These are phyloP conservation scores for Acanthamoeba triangularis DNA, from an alignment of 208 protist genomes.

Conservation along the genomic window DNA sequence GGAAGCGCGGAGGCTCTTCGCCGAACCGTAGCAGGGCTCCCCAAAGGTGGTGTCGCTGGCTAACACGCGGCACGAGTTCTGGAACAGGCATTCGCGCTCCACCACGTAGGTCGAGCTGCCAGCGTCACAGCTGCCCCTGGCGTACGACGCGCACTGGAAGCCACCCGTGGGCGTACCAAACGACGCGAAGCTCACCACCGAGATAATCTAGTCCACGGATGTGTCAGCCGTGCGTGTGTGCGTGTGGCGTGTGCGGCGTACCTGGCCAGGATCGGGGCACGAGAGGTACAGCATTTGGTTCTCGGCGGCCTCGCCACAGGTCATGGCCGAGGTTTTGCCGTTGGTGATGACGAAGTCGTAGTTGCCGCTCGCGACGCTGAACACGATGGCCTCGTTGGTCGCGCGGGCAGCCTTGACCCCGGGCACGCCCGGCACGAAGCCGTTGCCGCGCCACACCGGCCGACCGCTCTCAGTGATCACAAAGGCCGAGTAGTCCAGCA, in stretches of 20 bases:
- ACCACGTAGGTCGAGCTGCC: conserved; percentile 13
- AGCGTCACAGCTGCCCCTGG: neutral
- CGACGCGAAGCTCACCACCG: neutral
- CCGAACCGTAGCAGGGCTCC: neutral
- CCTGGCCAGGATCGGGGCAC: neutral
- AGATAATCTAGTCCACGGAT: neutral
- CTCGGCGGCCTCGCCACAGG: neutral
- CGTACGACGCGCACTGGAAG: neutral
- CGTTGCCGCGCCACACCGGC: neutral
- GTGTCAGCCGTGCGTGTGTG: no score
- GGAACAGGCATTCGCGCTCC: conserved; percentile 12
- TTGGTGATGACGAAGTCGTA: neutral
- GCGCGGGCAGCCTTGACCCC: neutral
- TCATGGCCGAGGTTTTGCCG: neutral
- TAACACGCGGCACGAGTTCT: neutral
- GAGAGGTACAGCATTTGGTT: neutral
- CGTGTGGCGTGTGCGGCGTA: neutral
- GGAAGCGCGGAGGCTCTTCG: neutral
- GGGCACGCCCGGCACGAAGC: neutral
- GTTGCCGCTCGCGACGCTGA: conserved; percentile 28
- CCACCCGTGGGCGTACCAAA: neutral
- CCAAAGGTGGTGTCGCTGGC: neutral
- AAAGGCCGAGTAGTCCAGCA: conserved; percentile 43
- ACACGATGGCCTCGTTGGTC: neutral
- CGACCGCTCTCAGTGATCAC: neutral